Evolutionary conservation across 2,329 filamentous ascomycete species (phyloP), one percentile per base, ranked within the genome.

Genomic region (Rhynchosporium agropyri): DNA sequence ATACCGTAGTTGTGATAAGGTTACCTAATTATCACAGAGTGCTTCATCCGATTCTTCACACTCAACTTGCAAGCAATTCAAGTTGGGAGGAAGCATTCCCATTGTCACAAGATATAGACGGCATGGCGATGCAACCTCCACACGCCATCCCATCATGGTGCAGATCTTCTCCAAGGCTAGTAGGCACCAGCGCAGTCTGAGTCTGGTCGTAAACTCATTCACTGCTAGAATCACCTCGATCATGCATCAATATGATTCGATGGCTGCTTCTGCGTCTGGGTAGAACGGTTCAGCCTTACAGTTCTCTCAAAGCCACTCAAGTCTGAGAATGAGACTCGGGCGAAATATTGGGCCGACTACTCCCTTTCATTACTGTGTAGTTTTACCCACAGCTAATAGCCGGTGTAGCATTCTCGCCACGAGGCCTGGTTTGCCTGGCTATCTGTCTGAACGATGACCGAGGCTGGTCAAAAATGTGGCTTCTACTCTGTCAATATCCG

Each of bases 201-300:
- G 50, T 62, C 50, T 62, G 63, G 43, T 64, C 63, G 63, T 64
- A 62, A 64, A 59, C 63, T 48, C 29, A 46, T 4, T 5, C 4
- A 43, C 42, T n/a, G 4, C 2, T 3, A 5, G 33, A 55, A 31
- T 13, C 26, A 46, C 26, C 48, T 28, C 53, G 33, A 10, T 54
- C 36, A 40, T 42, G 33, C 33, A 40, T 53, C 33, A 40, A 53
- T n/a, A 38, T 53, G 50, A 53, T 53, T 36, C 33, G 49, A n/a
- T 29, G 48, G 28, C 48, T 51, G 20, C 48, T 33, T 51, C 13
- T 26, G 28, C 36, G 7, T 33, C 49, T 62, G 9, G 33, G 33
- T 36, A 36, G 33, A 36, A 36, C 9, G 10, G 57, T 58, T 69
- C 66, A 69, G 67, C 67, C 67, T 68, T 65, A 66, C 59, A 60